phyloP scores from a whole-genome alignment of 352 stramenopile genomes.

The Phytophthora pinifolia region DNA sequence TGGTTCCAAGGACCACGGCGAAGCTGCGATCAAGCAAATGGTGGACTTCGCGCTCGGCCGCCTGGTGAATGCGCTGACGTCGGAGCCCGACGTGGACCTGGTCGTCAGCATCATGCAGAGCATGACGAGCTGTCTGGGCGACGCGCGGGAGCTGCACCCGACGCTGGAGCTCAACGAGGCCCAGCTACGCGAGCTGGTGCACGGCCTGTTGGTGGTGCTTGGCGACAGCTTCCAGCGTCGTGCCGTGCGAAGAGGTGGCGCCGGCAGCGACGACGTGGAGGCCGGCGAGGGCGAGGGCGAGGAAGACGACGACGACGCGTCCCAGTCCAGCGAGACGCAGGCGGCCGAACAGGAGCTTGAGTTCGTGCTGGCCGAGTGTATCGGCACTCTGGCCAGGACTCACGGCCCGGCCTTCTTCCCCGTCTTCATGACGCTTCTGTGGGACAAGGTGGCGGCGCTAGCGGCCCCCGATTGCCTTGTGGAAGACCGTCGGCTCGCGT shows the following conservation, averaged over 20 bases:
- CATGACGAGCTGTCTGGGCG: slow-evolving; percentile 69
- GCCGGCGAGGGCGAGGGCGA: slow-evolving; percentile 31
- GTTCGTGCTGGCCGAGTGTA: slow-evolving; percentile 78
- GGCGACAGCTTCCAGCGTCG: slow-evolving; percentile 83
- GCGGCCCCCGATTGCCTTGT: slow-evolving; percentile 63
- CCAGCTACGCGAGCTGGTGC: slow-evolving; percentile 70
- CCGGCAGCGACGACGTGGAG: slow-evolving; percentile 31
- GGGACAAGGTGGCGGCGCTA: slow-evolving; percentile 78
- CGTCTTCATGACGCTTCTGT: slow-evolving; percentile 72
- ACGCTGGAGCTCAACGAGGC: slow-evolving; percentile 67
- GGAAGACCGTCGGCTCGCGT: slow-evolving; percentile 78
- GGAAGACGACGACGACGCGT: slow-evolving; percentile 51
- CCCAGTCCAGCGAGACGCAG: slow-evolving; percentile 43
- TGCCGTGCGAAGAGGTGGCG: slow-evolving; percentile 42
- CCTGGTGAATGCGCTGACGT: slow-evolving; percentile 74
- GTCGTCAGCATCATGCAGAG: slow-evolving; percentile 87
- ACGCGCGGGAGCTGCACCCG: slow-evolving; percentile 45
- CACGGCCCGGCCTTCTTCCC: slow-evolving; percentile 70
- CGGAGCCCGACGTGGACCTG: slow-evolving; percentile 82
- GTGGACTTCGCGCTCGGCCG: slow-evolving; percentile 81
- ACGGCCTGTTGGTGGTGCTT: slow-evolving; percentile 72
- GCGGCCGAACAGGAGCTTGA: slow-evolving; percentile 69
- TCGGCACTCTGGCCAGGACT: slow-evolving; percentile 72
- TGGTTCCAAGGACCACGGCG: slow-evolving; percentile 20
- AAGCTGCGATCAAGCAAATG: slow-evolving; percentile 79